These are phyloP conservation scores for Parathielavia hyrcaniae DNA, from an alignment of 495 filamentous ascomycete genomes.

Conservation along the genomic window DNA sequence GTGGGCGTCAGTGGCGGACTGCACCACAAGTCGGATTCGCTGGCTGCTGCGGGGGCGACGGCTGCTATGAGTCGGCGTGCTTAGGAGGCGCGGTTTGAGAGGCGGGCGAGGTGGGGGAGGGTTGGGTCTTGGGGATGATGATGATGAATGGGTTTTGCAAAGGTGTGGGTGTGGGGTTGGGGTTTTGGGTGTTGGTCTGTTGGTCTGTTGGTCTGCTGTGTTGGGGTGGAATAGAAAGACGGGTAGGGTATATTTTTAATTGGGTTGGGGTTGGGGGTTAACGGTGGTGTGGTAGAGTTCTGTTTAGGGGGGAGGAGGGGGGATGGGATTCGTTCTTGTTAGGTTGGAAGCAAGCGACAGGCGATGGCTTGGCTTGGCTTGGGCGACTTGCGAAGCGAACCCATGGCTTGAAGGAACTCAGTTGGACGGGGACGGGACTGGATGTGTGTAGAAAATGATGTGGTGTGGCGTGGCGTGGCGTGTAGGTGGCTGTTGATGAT, in stretches of 20 bases:
- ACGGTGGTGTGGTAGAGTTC: background rate
- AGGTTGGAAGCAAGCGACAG: no score
- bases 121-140: background rate
- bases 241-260: background rate
- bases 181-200: background rate
- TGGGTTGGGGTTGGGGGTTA: background rate
- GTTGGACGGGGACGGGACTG: no score
- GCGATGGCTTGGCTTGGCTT: background rate
- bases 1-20: background rate
- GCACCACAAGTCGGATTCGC: conserved; percentile 36
- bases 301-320: background rate
- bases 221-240: background rate
- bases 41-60: conserved; percentile 47
- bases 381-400: no score
- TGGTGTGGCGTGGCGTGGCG: no score
- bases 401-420: no score
- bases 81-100: conserved; percentile 23
- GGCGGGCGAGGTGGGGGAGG: background rate
- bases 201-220: background rate
- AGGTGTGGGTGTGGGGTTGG: no score
- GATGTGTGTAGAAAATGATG: no score
- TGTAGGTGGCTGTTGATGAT: no score
- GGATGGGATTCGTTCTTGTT: background rate
- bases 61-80: conserved; percentile 49
- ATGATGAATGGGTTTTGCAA: background rate